These are phyloP conservation scores for Psophocarpus tetragonolobus DNA, from an alignment of 306 rosid genomes.

Conservation along the genomic window DNA sequence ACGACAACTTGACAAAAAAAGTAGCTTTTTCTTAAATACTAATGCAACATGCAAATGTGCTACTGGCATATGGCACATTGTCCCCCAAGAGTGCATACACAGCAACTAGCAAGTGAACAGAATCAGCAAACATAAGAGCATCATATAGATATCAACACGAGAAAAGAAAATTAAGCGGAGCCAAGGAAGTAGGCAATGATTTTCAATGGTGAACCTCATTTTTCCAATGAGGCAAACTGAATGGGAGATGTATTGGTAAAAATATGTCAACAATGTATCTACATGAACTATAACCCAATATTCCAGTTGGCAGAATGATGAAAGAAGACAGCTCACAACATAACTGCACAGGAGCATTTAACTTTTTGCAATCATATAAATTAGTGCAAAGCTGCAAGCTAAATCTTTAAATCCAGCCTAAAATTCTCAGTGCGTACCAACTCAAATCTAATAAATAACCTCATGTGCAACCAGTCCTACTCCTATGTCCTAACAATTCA, in stretches of 20 bases:
- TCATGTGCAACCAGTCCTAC: neutral
- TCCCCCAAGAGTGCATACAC: neutral
- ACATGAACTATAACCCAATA: neutral
- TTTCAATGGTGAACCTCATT: neutral
- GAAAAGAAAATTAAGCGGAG: neutral
- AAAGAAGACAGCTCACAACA: conserved; percentile 26
- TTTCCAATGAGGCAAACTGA: neutral
- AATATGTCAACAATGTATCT: neutral
- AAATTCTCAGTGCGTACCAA: neutral
- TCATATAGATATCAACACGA: neutral
- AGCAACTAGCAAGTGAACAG: neutral
- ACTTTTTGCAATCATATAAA: neutral
- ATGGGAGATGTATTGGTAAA: neutral
- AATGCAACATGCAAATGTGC: neutral
- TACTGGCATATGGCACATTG: neutral
- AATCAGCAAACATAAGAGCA: neutral
- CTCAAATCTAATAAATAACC: neutral
- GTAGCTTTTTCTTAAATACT: neutral
- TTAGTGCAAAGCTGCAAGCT: neutral
- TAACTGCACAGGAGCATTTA: neutral
- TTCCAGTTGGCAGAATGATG: neutral
- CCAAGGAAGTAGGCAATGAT: neutral
- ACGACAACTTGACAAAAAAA: neutral
- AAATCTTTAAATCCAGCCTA: neutral
- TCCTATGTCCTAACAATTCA: neutral